Conservation (phyloP, 116 monocot genomes). For the Thalassia testudinum region DNA sequence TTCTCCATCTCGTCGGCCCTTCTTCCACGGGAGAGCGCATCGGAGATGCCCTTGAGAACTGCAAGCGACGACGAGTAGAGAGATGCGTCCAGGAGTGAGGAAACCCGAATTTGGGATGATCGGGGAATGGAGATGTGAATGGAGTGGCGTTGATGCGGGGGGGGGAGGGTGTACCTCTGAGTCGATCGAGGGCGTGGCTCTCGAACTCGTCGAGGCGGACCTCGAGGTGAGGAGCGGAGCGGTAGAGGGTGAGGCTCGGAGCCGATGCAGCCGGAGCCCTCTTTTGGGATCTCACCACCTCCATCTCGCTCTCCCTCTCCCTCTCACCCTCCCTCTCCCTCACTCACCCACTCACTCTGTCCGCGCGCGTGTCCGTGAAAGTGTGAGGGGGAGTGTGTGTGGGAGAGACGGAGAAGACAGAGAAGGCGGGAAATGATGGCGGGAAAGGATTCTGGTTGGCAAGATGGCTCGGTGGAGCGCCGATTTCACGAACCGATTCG, state of each 20-base stretch:
- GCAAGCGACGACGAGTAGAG: neutral
- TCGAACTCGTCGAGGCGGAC: slow-evolving; percentile 95
- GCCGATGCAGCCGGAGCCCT: slow-evolving; percentile 8
- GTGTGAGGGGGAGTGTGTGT: neutral
- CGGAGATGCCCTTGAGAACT: slow-evolving; percentile 84
- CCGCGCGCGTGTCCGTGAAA: neutral
- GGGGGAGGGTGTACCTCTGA: slow-evolving; percentile 34
- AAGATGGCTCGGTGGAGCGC: no score
- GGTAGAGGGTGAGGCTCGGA: slow-evolving; percentile 43
- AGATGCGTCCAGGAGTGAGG: neutral
- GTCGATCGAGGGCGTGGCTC: slow-evolving; percentile 82
- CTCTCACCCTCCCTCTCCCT: no score
- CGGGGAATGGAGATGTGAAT: neutral
- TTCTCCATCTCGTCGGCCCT: slow-evolving; percentile 88
- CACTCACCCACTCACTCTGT: no score
- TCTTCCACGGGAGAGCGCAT: slow-evolving; percentile 78
- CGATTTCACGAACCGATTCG: no score
- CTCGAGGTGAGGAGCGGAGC: slow-evolving; percentile 53
- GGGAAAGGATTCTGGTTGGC: slow-evolving; percentile 1
- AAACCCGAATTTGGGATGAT: neutral
- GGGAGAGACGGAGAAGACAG: neutral
- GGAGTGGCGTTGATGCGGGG: neutral
- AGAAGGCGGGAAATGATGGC: slow-evolving; percentile 6
- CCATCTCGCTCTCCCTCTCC: slow-evolving; percentile 9
- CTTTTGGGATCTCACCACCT: slow-evolving; percentile 19